These are phyloP conservation scores for Dimocarpus longan DNA, from an alignment of 345 rosid genomes.

Conservation along the genomic window DNA sequence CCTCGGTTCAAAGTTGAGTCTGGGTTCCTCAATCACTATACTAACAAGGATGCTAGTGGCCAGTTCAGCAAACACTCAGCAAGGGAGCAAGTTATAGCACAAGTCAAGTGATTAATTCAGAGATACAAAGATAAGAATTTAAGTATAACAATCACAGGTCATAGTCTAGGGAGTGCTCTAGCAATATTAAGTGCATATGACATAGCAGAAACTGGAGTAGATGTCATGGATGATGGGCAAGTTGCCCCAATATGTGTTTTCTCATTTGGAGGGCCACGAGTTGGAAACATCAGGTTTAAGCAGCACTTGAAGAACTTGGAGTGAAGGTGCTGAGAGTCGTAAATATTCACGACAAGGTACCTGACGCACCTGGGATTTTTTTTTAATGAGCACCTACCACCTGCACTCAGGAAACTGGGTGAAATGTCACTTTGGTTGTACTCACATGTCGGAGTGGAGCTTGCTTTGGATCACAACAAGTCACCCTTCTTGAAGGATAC, in stretches of 20 bases:
- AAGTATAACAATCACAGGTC: slow-evolving; percentile 25
- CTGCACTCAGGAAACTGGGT: not conserved
- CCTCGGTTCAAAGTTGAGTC: slow-evolving; percentile 29
- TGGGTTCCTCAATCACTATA: slow-evolving; percentile 33
- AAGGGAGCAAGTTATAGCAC: slow-evolving; percentile 27
- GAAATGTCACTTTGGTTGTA: no score
- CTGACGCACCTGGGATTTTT: no score
- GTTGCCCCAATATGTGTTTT: no score
- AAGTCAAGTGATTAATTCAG: slow-evolving; percentile 8
- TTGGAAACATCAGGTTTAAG: no score
- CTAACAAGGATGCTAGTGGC: slow-evolving; percentile 14
- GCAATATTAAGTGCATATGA: slow-evolving; percentile 27
- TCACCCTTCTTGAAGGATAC: no score
- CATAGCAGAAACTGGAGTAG: not conserved
- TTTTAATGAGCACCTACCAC: not conserved
- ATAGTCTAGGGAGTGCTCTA: slow-evolving; percentile 34
- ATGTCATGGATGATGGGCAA: not conserved
- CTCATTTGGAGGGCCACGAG: no score
- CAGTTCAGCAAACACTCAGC: slow-evolving; percentile 21
- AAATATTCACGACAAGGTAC: no score
- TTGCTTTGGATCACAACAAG: no score
- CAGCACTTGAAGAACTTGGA: no score
- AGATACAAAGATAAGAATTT: slow-evolving; percentile 12
- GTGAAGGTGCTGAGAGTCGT: no score
- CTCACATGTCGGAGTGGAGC: no score